phyloP scores from a whole-genome alignment of 805 yeast genomes.

The Barnettozyma populi region DNA sequence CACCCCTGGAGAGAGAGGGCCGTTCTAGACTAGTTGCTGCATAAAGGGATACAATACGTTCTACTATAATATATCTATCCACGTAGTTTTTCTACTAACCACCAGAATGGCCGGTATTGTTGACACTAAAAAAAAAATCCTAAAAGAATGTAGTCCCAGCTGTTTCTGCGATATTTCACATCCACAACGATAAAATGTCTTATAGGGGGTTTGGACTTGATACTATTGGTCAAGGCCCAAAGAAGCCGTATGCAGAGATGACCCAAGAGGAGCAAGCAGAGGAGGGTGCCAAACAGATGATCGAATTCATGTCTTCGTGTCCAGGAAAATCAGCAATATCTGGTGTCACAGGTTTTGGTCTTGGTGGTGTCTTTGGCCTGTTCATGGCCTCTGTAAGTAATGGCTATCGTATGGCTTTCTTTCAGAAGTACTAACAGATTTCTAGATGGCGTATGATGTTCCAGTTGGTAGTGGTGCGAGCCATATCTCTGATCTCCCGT shows the following conservation, averaged over 20 bases:
- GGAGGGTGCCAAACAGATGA: conserved; percentile 78
- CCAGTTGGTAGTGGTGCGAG: conserved; percentile 56
- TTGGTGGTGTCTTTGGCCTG: conserved; percentile 88
- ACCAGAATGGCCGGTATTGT: neutral
- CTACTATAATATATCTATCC: neutral
- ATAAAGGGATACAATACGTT: neutral
- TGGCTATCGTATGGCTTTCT: too few relatives aligned
- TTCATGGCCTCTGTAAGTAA: conserved; percentile 67
- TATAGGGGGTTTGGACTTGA: conserved; percentile 39
- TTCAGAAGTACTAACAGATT: conserved; percentile 3
- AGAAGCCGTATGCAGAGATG: conserved; percentile 61
- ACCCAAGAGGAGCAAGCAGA: conserved; percentile 91
- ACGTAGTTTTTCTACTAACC: too few relatives aligned
- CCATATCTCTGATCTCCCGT: conserved; percentile 76
- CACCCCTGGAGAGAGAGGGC: conserved; percentile 79
- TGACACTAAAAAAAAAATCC: neutral
- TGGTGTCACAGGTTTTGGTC: conserved; percentile 88
- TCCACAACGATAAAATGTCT: conserved; percentile 24
- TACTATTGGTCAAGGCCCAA: conserved; percentile 34
- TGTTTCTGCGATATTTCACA: too few relatives aligned
- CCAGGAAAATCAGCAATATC: conserved; percentile 91
- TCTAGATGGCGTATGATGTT: conserved; percentile 72
- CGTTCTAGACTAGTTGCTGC: conserved; percentile 35
- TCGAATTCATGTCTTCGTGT: conserved; percentile 83
- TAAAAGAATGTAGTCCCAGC: too few relatives aligned